These are phyloP conservation scores for Triangularia setosa DNA, from an alignment of 2,329 filamentous ascomycete genomes.

Conservation along the genomic window DNA sequence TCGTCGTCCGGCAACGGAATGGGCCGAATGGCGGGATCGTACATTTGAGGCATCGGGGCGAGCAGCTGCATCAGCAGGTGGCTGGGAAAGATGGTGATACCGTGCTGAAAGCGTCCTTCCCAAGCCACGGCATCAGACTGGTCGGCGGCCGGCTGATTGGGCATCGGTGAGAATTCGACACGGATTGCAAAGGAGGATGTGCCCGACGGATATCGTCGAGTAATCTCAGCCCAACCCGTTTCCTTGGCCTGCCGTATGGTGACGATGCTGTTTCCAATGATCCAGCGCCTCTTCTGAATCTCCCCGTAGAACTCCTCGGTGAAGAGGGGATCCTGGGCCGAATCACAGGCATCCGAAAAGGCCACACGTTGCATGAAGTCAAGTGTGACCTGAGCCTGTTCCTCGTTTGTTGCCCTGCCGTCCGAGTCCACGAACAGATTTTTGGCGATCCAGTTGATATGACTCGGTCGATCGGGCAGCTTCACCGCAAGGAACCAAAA, in stretches of 20 bases:
- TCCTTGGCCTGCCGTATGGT: slow-evolving; percentile 67
- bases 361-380: slow-evolving; percentile 91
- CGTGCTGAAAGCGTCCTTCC: slow-evolving; percentile 49
- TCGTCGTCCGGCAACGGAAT: slow-evolving; percentile 72
- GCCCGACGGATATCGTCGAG: slow-evolving; percentile 67
- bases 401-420: slow-evolving; percentile 73
- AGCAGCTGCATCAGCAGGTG: slow-evolving; percentile 68
- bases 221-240: slow-evolving; percentile 66
- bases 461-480: slow-evolving; percentile 73
- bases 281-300: slow-evolving; percentile 64
- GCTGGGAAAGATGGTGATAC: slow-evolving; percentile 65
- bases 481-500: slow-evolving; percentile 96
- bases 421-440: slow-evolving; percentile 76
- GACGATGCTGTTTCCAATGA: slow-evolving; percentile 70
- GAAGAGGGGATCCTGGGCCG: slow-evolving; percentile 62
- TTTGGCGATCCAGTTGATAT: slow-evolving; percentile 87
- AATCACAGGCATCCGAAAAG: slow-evolving; percentile 81
- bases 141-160: slow-evolving; percentile 18
- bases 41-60: slow-evolving; percentile 56
- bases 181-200: slow-evolving; percentile 57
- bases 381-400: slow-evolving; percentile 88
- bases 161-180: slow-evolving; percentile 51
- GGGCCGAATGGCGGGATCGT: slow-evolving; percentile 58
- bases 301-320: slow-evolving; percentile 61
- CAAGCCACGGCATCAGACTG: slow-evolving; percentile 45